A percentile compares a stretch with the other conserved stretches of the same genome.
phyloP scores from a whole-genome alignment of 495 filamentous ascomycete species.

The Aspergillus ellipticus region DNA sequence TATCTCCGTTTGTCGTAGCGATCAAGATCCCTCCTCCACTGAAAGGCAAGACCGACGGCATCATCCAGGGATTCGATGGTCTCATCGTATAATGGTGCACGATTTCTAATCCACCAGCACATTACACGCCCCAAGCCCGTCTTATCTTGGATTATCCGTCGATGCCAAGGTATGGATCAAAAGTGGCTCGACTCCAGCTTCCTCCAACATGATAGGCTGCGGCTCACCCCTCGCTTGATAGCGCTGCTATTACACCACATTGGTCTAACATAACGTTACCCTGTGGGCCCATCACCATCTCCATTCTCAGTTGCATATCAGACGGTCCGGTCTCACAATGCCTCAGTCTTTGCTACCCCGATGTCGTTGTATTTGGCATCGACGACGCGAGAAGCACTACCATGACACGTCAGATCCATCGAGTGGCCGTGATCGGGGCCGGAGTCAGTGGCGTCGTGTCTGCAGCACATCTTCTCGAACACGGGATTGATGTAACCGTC shows the following conservation, averaged over 20 bases:
- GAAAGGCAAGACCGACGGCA: constrained; percentile 6
- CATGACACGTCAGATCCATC: constrained; percentile 29
- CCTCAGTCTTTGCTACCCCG: too few relatives aligned
- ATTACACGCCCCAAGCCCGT: not conserved
- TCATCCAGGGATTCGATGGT: constrained; percentile 22
- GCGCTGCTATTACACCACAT: constrained; percentile 5
- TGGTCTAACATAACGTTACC: constrained; percentile 5
- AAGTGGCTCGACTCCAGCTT: not conserved
- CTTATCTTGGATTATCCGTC: not conserved
- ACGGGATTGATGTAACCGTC: constrained; percentile 58
- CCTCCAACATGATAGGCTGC: not conserved
- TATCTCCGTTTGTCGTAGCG: constrained; percentile 7
- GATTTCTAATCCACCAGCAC: constrained; percentile 10
- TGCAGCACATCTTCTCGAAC: constrained; percentile 57
- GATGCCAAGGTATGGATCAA: not conserved
- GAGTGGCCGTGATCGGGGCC: constrained; percentile 65
- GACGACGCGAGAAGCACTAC: not conserved
- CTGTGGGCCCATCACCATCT: not conserved
- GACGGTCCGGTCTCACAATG: not conserved
- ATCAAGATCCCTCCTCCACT: not conserved
- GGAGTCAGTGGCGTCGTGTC: constrained; percentile 65
- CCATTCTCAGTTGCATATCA: not conserved
- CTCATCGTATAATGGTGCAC: not conserved
- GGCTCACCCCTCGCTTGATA: not conserved
- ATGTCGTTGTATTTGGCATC: not conserved